These are phyloP conservation scores for Moringa oleifera DNA, from an alignment of 345 rosid species.

Conservation along the genomic window DNA sequence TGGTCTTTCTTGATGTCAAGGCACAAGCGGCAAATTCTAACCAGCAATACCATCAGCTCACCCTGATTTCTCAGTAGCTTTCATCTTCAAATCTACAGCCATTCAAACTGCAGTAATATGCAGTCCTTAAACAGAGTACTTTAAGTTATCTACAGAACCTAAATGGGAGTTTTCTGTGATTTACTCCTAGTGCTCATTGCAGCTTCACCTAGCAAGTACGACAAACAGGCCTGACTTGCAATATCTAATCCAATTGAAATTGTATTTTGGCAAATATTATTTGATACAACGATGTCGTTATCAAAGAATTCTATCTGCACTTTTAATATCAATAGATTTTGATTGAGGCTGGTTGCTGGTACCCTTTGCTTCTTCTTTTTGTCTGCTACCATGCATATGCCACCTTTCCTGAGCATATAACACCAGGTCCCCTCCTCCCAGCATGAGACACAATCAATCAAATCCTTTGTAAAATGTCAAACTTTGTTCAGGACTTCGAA, in stretches of 20 bases:
- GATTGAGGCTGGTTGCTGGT: slow-evolving; percentile 17
- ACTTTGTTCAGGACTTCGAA: slow-evolving; percentile 37
- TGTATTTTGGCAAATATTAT: slow-evolving; percentile 10
- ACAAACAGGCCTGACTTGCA: slow-evolving; percentile 27
- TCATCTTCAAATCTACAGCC: neutral
- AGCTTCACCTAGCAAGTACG: slow-evolving; percentile 15
- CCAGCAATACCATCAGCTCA: neutral
- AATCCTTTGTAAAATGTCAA: slow-evolving; percentile 33
- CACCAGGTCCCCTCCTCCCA: slow-evolving; percentile 11
- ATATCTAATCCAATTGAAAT: slow-evolving; percentile 8
- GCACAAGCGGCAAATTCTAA: slow-evolving; percentile 10
- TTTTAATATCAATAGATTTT: slow-evolving; percentile 18
- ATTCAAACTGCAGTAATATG: neutral
- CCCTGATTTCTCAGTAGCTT: slow-evolving; percentile 2
- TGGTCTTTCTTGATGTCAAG: slow-evolving; percentile 10
- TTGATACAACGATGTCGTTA: slow-evolving; percentile 14
- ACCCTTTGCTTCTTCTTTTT: slow-evolving; percentile 37
- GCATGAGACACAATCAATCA: slow-evolving; percentile 6
- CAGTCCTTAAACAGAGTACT: neutral
- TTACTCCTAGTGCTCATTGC: neutral
- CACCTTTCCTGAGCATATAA: slow-evolving; percentile 18
- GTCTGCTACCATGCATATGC: slow-evolving; percentile 19
- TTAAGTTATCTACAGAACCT: too few species aligned
- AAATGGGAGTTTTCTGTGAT: too few species aligned
- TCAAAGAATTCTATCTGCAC: slow-evolving; percentile 29